Conservation (phyloP, 1,284 basidiomycete species). For the Tilletia setariae region DNA sequence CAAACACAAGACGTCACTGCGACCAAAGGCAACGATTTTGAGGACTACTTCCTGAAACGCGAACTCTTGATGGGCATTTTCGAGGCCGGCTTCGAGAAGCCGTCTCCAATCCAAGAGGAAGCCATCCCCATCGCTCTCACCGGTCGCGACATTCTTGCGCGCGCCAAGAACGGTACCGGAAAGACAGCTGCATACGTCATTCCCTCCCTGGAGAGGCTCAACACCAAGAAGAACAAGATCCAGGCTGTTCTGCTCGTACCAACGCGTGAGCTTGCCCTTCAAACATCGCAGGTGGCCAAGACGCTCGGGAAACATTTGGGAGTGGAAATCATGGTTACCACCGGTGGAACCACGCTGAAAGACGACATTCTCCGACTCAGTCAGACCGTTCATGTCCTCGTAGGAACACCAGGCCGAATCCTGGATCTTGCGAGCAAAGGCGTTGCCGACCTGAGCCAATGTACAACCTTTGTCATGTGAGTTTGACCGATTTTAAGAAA, state of each 20-base stretch:
- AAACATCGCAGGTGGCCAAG: slow-evolving; percentile 97
- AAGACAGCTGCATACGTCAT: slow-evolving; percentile 99
- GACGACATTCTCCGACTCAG: slow-evolving; percentile 87
- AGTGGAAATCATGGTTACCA: slow-evolving; percentile 97
- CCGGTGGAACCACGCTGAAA: slow-evolving; percentile 93
- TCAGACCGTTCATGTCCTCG: slow-evolving; percentile 89
- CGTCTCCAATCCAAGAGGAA: slow-evolving; percentile 98
- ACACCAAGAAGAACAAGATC: slow-evolving; percentile 80
- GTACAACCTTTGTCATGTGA: slow-evolving; percentile 70
- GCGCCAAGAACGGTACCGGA: slow-evolving; percentile 59
- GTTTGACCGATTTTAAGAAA: neutral
- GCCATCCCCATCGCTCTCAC: slow-evolving; percentile 63
- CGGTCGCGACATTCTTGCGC: slow-evolving; percentile 69
- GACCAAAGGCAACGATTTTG: slow-evolving; percentile 54
- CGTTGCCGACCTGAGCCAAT: slow-evolving; percentile 89
- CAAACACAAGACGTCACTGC: slow-evolving; percentile 54
- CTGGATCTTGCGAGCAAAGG: slow-evolving; percentile 89
- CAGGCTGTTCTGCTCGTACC: slow-evolving; percentile 61
- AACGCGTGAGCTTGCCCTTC: slow-evolving; percentile 52
- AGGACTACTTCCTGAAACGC: slow-evolving; percentile 53
- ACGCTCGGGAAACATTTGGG: slow-evolving; percentile 93
- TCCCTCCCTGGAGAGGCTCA: slow-evolving; percentile 88
- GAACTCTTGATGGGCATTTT: slow-evolving; percentile 55
- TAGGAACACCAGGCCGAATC: slow-evolving; percentile 94
- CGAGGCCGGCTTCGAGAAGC: slow-evolving; percentile 71